Conservation (phyloP, 768 basidiomycete genomes). For the Kwoniella sp. region DNA sequence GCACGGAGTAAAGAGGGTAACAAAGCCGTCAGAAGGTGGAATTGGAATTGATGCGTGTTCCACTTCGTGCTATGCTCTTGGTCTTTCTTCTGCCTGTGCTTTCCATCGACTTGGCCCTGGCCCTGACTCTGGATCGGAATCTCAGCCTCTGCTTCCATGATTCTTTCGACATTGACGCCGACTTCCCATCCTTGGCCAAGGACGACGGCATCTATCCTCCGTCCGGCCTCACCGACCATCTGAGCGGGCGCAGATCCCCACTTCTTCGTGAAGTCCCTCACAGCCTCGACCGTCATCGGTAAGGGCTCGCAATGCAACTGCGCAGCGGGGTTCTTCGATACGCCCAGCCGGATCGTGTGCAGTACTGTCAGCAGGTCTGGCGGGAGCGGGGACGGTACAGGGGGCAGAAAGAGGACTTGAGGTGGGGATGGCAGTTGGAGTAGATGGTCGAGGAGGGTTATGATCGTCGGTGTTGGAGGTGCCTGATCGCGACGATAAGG, state of each 20-base stretch:
- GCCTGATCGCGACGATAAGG: slow-evolving; percentile 20
- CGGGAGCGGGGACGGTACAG: slow-evolving; percentile 47
- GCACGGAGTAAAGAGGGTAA: slow-evolving; percentile 78
- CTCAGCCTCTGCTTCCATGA: neutral
- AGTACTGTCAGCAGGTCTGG: slow-evolving; percentile 48
- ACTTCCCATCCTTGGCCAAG: slow-evolving; percentile 54
- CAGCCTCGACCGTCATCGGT: slow-evolving; percentile 37
- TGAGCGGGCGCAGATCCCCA: slow-evolving; percentile 43
- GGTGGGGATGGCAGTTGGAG: slow-evolving; percentile 51
- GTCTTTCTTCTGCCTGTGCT: neutral
- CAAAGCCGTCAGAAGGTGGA: slow-evolving; percentile 75
- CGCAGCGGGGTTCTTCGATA: slow-evolving; percentile 37
- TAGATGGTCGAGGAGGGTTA: slow-evolving; percentile 46
- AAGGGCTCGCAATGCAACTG: slow-evolving; percentile 52
- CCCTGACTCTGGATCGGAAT: neutral
- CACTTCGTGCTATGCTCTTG: slow-evolving; percentile 23
- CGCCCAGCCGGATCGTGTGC: slow-evolving; percentile 48
- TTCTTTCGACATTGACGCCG: too few relatives aligned
- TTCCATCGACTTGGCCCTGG: neutral
- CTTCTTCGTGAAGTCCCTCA: slow-evolving; percentile 48
- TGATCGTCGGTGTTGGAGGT: slow-evolving; percentile 44
- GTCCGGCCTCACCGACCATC: slow-evolving; percentile 46
- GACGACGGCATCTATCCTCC: slow-evolving; percentile 53
- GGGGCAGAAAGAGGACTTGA: slow-evolving; percentile 54
- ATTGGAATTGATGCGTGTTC: slow-evolving; percentile 57